phyloP scores from a whole-genome alignment of 305 asterid genomes.

The Solanum aculeatissimum region DNA sequence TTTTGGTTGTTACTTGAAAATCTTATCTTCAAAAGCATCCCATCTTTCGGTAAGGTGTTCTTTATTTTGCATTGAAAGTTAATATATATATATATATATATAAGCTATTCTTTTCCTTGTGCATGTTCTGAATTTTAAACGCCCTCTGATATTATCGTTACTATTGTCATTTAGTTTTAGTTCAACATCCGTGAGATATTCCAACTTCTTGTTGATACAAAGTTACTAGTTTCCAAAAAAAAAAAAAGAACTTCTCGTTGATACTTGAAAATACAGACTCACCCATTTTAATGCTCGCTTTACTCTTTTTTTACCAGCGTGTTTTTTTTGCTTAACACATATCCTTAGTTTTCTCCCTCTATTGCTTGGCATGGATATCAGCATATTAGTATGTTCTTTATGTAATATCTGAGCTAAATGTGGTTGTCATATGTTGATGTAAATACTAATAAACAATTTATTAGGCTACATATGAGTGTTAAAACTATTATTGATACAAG shows the following conservation, averaged over 20 bases:
- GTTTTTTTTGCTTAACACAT: not conserved
- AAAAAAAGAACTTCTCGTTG: not conserved
- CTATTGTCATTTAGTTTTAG: too few species aligned
- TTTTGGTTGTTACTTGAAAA: not conserved
- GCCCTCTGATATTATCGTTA: too few species aligned
- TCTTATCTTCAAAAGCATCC: not conserved
- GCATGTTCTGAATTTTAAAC: not conserved
- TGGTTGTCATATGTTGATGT: not conserved
- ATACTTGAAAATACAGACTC: not conserved
- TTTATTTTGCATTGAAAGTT: not conserved
- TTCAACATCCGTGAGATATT: not conserved
- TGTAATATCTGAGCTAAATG: not conserved
- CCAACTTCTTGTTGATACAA: not conserved
- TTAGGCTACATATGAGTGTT: not conserved
- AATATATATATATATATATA: not conserved
- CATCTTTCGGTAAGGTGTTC: not conserved
- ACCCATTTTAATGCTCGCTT: not conserved
- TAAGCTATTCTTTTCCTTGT: not conserved
- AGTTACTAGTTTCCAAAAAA: too few species aligned
- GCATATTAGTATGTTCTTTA: not conserved
- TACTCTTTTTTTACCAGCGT: not conserved
- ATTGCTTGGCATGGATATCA: not conserved
- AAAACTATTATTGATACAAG: not conserved
- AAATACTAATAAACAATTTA: not conserved
- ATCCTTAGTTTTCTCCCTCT: not conserved